Percentiles rank a stretch among this genome's conserved stretches.
These are phyloP conservation scores for Suillus bovinus DNA, from an alignment of 768 basidiomycete genomes.

Conservation along the genomic window DNA sequence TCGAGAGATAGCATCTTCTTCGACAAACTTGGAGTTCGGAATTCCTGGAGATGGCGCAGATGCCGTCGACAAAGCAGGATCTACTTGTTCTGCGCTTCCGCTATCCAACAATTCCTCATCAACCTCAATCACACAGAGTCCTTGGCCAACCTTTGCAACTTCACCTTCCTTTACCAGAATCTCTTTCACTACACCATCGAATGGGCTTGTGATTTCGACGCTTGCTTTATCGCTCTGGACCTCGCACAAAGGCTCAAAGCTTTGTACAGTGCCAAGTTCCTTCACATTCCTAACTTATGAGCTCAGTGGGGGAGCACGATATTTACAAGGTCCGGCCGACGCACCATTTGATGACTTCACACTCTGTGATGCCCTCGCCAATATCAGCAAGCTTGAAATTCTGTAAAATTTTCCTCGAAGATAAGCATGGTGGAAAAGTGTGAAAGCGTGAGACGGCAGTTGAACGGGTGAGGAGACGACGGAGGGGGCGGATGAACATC, in stretches of 20 bases:
- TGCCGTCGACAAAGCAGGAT: neutral
- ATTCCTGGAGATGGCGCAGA: neutral
- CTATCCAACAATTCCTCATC: slow-evolving; percentile 51
- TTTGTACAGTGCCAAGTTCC: slow-evolving; percentile 47
- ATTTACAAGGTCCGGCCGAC: slow-evolving; percentile 36
- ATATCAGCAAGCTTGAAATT: slow-evolving; percentile 83
- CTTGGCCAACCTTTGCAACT: slow-evolving; percentile 79
- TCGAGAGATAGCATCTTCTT: neutral
- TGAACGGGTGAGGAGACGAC: slow-evolving; percentile 27
- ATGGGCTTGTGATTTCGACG: slow-evolving; percentile 89
- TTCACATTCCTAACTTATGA: slow-evolving; percentile 57
- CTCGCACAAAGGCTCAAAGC: slow-evolving; percentile 78
- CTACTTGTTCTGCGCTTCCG: slow-evolving; percentile 18
- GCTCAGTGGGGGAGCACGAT: neutral
- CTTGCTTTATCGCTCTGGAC: slow-evolving; percentile 91
- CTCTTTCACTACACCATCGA: slow-evolving; percentile 71
- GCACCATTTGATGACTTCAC: slow-evolving; percentile 85
- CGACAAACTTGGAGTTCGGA: slow-evolving; percentile 16
- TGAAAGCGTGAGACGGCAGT: slow-evolving; percentile 39
- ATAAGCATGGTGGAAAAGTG: slow-evolving; percentile 29
- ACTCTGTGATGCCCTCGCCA: slow-evolving; percentile 90
- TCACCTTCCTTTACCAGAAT: slow-evolving; percentile 79
- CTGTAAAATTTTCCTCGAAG: slow-evolving; percentile 42
- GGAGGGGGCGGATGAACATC: slow-evolving; percentile 18
- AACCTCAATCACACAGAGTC: slow-evolving; percentile 80